Evolutionary conservation across 2,329 filamentous ascomycete species (phyloP).

Genomic region (Fusarium setosum): DNA sequence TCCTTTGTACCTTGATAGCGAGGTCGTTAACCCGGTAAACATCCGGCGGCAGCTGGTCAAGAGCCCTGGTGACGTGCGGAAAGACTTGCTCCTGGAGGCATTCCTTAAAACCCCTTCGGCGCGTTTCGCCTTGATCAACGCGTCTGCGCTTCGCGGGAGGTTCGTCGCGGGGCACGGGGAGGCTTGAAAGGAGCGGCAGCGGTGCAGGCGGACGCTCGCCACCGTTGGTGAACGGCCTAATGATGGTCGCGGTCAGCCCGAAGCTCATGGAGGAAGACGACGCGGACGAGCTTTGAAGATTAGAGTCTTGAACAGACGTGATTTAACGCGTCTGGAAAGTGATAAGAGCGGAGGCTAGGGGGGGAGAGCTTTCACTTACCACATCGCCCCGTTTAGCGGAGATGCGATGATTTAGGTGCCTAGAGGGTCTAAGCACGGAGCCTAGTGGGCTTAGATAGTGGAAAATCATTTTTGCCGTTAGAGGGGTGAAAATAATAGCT

Average conservation of each 20-base stretch:
- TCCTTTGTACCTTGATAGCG: constrained; percentile 44
- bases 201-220: constrained; percentile 29
- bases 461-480: constrained; percentile 19
- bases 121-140: constrained; percentile 32
- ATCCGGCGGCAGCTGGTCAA: constrained; percentile 38
- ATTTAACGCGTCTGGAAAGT: constrained; percentile 5
- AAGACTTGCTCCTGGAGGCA: constrained; percentile 47
- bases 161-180: constrained; percentile 29
- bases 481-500: neutral
- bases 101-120: constrained; percentile 31
- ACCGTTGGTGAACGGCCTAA: constrained; percentile 45
- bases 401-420: constrained; percentile 19
- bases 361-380: constrained; percentile 35
- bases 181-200: constrained; percentile 10
- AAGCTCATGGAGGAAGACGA: constrained; percentile 39
- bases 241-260: constrained; percentile 40
- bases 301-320: too few species aligned
- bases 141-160: constrained; percentile 48
- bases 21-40: constrained; percentile 44
- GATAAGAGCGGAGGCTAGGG: constrained; percentile 1
- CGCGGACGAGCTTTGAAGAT: neutral
- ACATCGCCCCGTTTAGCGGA: constrained; percentile 30
- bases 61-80: constrained; percentile 45
- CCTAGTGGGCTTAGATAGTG: constrained; percentile 4
- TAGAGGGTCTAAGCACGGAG: constrained; percentile 5